These are phyloP conservation scores for Cryptococcus floricola DNA, from an alignment of 1,284 basidiomycete genomes.

Conservation along the genomic window DNA sequence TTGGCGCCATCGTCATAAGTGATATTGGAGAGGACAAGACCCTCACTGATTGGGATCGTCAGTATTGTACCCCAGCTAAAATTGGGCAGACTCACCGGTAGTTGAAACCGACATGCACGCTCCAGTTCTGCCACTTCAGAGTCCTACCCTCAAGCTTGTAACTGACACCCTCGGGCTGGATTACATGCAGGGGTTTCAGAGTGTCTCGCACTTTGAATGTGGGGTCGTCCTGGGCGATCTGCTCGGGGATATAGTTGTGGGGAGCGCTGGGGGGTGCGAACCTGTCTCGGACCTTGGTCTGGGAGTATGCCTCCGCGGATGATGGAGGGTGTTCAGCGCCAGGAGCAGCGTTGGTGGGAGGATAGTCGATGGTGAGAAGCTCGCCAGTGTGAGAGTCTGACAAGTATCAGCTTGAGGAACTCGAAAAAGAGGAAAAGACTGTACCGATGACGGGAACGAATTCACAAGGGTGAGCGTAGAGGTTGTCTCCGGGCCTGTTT, in stretches of 20 bases:
- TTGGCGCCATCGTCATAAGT: constrained; percentile 45
- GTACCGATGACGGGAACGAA: constrained; percentile 41
- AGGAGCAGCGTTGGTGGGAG: constrained; percentile 24
- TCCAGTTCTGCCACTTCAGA: constrained; percentile 40
- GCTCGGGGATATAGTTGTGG: constrained; percentile 51
- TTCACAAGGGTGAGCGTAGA: constrained; percentile 52
- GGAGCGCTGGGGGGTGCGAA: constrained; percentile 49
- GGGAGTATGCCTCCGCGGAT: constrained; percentile 31
- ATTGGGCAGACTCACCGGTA: constrained; percentile 16
- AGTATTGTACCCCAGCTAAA: background rate
- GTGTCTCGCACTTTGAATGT: constrained; percentile 64
- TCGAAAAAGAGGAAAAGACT: background rate
- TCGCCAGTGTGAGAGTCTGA: constrained; percentile 42
- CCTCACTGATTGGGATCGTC: constrained; percentile 32
- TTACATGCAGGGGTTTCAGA: constrained; percentile 77
- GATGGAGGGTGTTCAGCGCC: constrained; percentile 23
- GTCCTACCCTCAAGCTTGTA: constrained; percentile 77
- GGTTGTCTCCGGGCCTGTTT: constrained; percentile 44
- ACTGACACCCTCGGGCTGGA: constrained; percentile 88
- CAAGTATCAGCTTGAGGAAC: constrained; percentile 19
- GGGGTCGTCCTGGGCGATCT: constrained; percentile 45
- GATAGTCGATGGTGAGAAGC: constrained; percentile 49
- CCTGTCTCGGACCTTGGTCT: constrained; percentile 32
- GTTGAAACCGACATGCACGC: constrained; percentile 36
- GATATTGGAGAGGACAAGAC: constrained; percentile 44